These are phyloP conservation scores for Aspergillus terreus DNA, from an alignment of 2,329 filamentous ascomycete species.

Conservation along the genomic window DNA sequence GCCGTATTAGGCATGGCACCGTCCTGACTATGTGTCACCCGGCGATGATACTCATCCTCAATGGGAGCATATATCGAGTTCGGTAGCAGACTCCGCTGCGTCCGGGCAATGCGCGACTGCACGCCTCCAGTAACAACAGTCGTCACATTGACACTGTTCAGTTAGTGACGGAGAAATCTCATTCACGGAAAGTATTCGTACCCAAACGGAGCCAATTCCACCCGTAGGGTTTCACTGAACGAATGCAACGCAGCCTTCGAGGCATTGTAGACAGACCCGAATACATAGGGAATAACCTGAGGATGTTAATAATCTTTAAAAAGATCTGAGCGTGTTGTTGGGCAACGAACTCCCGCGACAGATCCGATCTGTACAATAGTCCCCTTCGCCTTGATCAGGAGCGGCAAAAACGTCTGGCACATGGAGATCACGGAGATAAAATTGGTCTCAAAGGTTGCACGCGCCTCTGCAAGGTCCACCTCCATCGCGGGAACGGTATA, in stretches of 20 bases:
- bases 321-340: background rate
- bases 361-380: conserved; percentile 46
- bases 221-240: conserved; percentile 56
- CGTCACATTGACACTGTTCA: conserved; percentile 46
- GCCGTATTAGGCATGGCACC: conserved; percentile 49
- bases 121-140: conserved; percentile 60
- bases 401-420: conserved; percentile 54
- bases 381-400: conserved; percentile 47
- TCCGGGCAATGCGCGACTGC: conserved; percentile 56
- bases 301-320: background rate
- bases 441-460: conserved; percentile 51
- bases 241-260: conserved; percentile 58
- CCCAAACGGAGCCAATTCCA: conserved; percentile 53
- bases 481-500: conserved; percentile 58
- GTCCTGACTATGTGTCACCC: conserved; percentile 53
- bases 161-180: background rate
- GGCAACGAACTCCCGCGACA: conserved; percentile 32
- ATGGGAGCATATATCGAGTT: conserved; percentile 53
- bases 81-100: conserved; percentile 44
- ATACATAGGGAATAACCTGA: conserved; percentile 43
- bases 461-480: conserved; percentile 47
- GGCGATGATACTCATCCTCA: conserved; percentile 48
- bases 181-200: conserved; percentile 16
- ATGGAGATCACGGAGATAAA: conserved; percentile 57
- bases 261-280: conserved; percentile 53